These are phyloP conservation scores for Mortierella sp. DNA, from an alignment of 371 early-diverging fungal species.

Conservation along the genomic window DNA sequence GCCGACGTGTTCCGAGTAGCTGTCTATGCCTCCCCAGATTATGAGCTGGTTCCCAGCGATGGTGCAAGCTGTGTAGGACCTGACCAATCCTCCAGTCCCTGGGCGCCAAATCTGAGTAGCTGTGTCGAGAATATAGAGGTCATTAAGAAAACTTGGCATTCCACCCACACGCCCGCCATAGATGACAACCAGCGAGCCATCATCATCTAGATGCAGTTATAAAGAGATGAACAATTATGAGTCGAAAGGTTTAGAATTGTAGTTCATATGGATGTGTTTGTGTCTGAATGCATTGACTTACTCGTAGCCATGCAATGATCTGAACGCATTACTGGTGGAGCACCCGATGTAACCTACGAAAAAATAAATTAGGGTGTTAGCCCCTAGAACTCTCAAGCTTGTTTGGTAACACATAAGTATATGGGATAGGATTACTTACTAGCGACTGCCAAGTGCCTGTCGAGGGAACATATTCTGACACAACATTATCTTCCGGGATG, in stretches of 20 bases:
- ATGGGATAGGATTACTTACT: slow-evolving; percentile 7
- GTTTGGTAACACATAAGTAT: no score
- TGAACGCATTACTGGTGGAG: slow-evolving; percentile 23
- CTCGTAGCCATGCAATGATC: slow-evolving; percentile 49
- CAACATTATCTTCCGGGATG: neutral
- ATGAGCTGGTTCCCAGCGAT: slow-evolving; percentile 37
- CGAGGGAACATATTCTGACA: slow-evolving; percentile 27
- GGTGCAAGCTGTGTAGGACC: slow-evolving; percentile 24
- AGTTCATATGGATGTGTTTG: no score
- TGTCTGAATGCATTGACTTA: slow-evolving; percentile 10
- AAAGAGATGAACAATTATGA: neutral
- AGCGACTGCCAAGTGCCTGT: slow-evolving; percentile 15
- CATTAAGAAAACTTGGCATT: neutral
- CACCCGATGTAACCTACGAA: slow-evolving; percentile 20
- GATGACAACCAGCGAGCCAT: slow-evolving; percentile 23
- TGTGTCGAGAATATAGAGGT: slow-evolving; percentile 31
- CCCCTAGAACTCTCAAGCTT: neutral
- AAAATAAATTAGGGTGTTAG: neutral
- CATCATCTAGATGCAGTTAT: slow-evolving; percentile 25
- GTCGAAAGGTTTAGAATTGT: no score
- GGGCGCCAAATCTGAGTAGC: slow-evolving; percentile 13
- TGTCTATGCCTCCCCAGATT: slow-evolving; percentile 29
- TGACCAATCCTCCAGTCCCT: slow-evolving; percentile 15
- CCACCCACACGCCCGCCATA: slow-evolving; percentile 21
- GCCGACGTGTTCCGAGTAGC: neutral